These are phyloP conservation scores for Tolypocladium amazonense DNA, from an alignment of 2,329 filamentous ascomycete genomes.

Conservation along the genomic window DNA sequence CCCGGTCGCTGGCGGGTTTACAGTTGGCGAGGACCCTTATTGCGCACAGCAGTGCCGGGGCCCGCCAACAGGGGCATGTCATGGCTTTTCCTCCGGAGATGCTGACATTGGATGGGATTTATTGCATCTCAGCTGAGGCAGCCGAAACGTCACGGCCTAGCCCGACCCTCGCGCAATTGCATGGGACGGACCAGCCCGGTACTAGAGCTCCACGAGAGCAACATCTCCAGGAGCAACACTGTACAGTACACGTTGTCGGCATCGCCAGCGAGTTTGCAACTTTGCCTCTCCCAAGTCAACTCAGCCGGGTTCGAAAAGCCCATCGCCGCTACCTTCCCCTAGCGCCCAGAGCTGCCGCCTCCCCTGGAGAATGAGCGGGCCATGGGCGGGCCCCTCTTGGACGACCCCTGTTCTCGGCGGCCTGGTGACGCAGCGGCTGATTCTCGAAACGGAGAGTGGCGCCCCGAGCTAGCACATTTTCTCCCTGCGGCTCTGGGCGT, in stretches of 20 bases:
- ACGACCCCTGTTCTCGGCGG: neutral
- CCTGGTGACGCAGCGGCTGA: neutral
- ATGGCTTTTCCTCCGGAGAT: neutral
- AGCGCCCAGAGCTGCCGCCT: neutral
- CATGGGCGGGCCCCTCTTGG: neutral
- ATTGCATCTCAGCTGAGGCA: neutral
- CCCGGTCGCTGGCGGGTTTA: neutral
- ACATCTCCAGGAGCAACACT: too few relatives aligned
- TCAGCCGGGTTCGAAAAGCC: too few relatives aligned
- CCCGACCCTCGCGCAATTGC: neutral
- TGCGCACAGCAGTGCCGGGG: neutral
- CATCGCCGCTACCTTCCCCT: neutral
- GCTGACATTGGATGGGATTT: neutral
- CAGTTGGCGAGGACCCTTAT: neutral
- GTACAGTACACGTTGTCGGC: neutral
- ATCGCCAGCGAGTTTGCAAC: neutral
- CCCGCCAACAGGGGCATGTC: neutral
- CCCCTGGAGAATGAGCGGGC: neutral
- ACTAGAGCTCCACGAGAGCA: neutral
- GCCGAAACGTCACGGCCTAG: neutral
- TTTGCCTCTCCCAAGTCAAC: neutral
- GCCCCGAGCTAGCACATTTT: neutral
- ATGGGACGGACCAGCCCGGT: neutral
- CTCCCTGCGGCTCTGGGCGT: neutral
- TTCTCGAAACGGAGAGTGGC: neutral